A percentile compares a stretch with the other conserved stretches of the same genome.
These are phyloP conservation scores for Rutstroemia sp. DNA, from an alignment of 2,329 filamentous ascomycete genomes.

Conservation along the genomic window DNA sequence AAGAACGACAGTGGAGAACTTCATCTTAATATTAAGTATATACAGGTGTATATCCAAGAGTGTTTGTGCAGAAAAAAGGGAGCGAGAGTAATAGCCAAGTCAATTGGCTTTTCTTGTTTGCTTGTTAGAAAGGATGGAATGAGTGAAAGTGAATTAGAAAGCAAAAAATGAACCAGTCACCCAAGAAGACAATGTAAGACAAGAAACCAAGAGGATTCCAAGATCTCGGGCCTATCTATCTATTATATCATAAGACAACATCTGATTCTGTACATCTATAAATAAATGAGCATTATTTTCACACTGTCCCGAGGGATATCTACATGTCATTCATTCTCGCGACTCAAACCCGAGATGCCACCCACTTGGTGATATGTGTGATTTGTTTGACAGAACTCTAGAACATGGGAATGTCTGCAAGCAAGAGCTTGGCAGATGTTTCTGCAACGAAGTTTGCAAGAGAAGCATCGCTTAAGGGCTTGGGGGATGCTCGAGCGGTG, in stretches of 20 bases:
- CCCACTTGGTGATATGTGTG: background rate
- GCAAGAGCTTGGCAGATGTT: background rate
- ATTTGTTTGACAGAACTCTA: background rate
- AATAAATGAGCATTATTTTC: background rate
- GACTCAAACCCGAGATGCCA: background rate
- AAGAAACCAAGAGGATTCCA: background rate
- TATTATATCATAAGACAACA: background rate
- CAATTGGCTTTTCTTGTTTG: background rate
- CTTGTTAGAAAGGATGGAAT: background rate
- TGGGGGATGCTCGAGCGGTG: background rate
- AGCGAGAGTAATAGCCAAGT: background rate
- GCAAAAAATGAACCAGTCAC: slow-evolving; percentile 4
- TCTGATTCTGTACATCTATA: background rate
- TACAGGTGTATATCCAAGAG: no score
- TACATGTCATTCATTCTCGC: background rate
- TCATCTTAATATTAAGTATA: slow-evolving; percentile 4
- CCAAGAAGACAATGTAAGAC: background rate
- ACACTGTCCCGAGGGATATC: background rate
- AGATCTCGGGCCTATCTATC: background rate
- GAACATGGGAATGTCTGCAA: background rate
- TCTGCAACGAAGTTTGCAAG: background rate
- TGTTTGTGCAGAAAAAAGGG: background rate
- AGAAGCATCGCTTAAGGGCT: background rate
- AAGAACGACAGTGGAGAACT: slow-evolving; percentile 2
- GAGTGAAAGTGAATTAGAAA: background rate